phyloP scores from a whole-genome alignment of 169 alveolate genomes.

The Sarcocystis neurona region DNA sequence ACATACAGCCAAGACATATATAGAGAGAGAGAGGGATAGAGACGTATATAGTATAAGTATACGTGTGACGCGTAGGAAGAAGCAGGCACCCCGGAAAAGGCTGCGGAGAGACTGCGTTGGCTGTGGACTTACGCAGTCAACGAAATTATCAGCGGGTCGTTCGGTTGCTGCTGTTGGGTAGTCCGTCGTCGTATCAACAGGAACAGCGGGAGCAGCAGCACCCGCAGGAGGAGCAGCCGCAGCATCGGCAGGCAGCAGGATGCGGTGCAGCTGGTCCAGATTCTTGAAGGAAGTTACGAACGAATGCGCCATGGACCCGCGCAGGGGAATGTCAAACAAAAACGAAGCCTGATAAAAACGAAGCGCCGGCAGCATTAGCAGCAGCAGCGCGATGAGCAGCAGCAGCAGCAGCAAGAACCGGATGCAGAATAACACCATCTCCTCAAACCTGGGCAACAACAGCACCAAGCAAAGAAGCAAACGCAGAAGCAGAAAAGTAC shows the following conservation, averaged over 20 bases:
- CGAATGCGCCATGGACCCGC: slow-evolving; percentile 85
- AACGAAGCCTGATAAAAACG: background rate
- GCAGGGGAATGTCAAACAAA: slow-evolving; percentile 58
- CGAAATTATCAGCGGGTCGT: background rate
- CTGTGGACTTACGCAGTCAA: background rate
- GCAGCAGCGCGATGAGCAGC: slow-evolving; percentile 33
- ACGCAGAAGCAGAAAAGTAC: background rate
- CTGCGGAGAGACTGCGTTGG: background rate
- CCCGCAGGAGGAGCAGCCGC: background rate
- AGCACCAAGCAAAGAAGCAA: background rate
- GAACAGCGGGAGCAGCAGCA: background rate
- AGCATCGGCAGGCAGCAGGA: background rate
- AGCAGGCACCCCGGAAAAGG: background rate
- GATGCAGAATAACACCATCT: background rate
- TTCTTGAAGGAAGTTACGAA: slow-evolving; percentile 76
- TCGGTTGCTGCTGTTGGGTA: background rate
- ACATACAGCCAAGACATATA: too few relatives aligned
- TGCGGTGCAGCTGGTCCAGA: background rate
- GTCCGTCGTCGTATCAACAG: background rate
- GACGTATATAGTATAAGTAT: too few relatives aligned
- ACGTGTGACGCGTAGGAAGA: too few relatives aligned
- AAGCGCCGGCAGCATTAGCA: slow-evolving; percentile 10
- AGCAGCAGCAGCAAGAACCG: background rate
- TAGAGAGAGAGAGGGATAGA: background rate
- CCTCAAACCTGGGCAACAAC: background rate